Evolutionary conservation across 805 yeast species (phyloP), one percentile per base, ranked within the genome.

Genomic region (Spathaspora passalidarum): DNA sequence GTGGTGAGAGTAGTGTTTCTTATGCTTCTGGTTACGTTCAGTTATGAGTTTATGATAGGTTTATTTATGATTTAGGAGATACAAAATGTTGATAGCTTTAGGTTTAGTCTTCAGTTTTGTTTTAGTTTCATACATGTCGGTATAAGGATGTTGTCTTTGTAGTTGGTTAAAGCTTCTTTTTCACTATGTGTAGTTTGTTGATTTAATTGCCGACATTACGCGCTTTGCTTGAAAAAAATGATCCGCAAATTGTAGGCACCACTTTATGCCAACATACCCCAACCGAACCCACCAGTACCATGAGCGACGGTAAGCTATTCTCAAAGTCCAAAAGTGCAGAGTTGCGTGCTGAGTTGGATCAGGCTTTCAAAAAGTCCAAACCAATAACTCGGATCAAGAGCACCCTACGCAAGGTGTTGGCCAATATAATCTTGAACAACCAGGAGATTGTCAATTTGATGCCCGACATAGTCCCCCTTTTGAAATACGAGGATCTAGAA

Each of bases 381-480:
- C 72, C 76, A 7, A 69, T 64, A 26, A 53, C 54, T 21, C 60
- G 71, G 29, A 57, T 72, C 50, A 67, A 63, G 50, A 48, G 60
- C 23, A 65, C 70, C 5, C 55, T 92, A 56, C 84, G 83, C 61
- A 86, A 86, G 56, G 77, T 89, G 21, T 73, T 91, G 6, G 92
- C 96, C 37, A 91, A 90, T 63, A 76, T 89, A 63, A 84, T 95
- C 5, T 74, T 89, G 65, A 89, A 90, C 42, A 88, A 88, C 61
- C 76, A 76, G 46, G 97, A 92, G 58, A 80, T 90, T 79, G 72
- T 81, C 9, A 61, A 67, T 16, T 60, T 92, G 45, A 78, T 84
- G 56, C 82, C 83, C 1, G 95, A 88, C 43, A 76, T 88, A 5
- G 48, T 80, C 5, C 58, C 62, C 29, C 64, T 83, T n/a, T 68